Evolutionary conservation across 148 eudicot species (phyloP).

Genomic region (Vaccinium myrtillus): DNA sequence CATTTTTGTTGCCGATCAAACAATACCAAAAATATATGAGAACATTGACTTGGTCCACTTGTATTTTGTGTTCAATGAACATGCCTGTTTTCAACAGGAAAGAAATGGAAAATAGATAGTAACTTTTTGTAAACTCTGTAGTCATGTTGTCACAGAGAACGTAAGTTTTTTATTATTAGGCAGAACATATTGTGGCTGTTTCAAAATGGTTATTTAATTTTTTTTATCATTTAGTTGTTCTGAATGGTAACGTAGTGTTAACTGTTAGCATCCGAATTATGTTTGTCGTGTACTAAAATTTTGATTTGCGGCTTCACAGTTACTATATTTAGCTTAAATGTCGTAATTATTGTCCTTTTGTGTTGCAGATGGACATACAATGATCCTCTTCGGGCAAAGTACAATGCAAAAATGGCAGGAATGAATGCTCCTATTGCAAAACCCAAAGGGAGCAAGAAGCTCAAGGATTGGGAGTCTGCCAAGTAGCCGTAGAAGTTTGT

Average conservation of each 20-base stretch:
- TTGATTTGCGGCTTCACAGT: background rate
- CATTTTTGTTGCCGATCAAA: background rate
- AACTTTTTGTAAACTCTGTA: background rate
- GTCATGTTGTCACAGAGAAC: background rate
- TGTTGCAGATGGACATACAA: constrained; percentile 28
- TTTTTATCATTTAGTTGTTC: background rate
- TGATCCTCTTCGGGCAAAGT: constrained; percentile 29
- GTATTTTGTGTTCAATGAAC: background rate
- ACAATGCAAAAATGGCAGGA: constrained; percentile 33
- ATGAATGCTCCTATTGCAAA: constrained; percentile 29
- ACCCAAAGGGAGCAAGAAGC: constrained; percentile 31
- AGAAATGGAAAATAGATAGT: background rate
- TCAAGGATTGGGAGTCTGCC: constrained; percentile 20
- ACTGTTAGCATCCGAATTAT: background rate
- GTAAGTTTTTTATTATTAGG: background rate
- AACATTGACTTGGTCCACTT: background rate
- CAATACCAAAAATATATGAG: background rate
- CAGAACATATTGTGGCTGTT: background rate
- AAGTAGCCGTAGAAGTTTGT: background rate
- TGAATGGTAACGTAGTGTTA: background rate
- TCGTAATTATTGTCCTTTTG: background rate
- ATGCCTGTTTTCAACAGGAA: background rate
- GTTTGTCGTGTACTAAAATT: background rate
- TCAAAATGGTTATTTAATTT: background rate
- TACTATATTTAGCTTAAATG: background rate